A percentile compares a stretch with the other conserved stretches of the same genome.
phyloP scores from a whole-genome alignment of 148 eudicot genomes.

The Hydrangea macrophylla region DNA sequence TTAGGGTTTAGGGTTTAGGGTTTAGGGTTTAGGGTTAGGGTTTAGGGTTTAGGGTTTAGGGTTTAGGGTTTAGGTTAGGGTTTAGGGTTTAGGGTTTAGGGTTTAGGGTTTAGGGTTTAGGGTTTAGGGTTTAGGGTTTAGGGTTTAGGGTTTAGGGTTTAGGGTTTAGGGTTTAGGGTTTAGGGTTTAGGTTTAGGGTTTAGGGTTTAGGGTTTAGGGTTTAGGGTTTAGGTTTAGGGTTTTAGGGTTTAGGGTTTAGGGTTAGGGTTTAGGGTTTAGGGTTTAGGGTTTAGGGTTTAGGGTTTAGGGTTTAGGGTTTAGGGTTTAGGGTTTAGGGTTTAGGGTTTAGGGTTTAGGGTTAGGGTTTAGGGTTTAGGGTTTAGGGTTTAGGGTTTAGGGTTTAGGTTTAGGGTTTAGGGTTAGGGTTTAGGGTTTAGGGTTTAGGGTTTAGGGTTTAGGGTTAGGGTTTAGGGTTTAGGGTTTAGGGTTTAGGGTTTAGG shows the following conservation, averaged over 20 bases:
- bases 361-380: slow-evolving; percentile 25
- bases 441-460: slow-evolving; percentile 23
- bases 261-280: slow-evolving; percentile 20
- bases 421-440: slow-evolving; percentile 21
- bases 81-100: slow-evolving; percentile 3
- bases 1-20: background rate
- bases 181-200: background rate
- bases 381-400: slow-evolving; percentile 23
- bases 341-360: slow-evolving; percentile 33
- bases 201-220: background rate
- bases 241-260: slow-evolving; percentile 14
- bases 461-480: slow-evolving; percentile 24
- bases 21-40: background rate
- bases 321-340: slow-evolving; percentile 27
- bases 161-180: background rate
- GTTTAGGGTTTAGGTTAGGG: slow-evolving; percentile 1
- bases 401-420: slow-evolving; percentile 28
- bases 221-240: slow-evolving; percentile 8
- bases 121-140: slow-evolving; percentile 6
- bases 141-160: slow-evolving; percentile 6
- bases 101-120: slow-evolving; percentile 2
- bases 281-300: slow-evolving; percentile 24
- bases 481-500: slow-evolving; percentile 11
- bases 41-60: background rate
- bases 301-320: slow-evolving; percentile 20